Evolutionary conservation across 2,329 filamentous ascomycete species (phyloP).

Genomic region (Paraphaeosphaeria sporulosa): DNA sequence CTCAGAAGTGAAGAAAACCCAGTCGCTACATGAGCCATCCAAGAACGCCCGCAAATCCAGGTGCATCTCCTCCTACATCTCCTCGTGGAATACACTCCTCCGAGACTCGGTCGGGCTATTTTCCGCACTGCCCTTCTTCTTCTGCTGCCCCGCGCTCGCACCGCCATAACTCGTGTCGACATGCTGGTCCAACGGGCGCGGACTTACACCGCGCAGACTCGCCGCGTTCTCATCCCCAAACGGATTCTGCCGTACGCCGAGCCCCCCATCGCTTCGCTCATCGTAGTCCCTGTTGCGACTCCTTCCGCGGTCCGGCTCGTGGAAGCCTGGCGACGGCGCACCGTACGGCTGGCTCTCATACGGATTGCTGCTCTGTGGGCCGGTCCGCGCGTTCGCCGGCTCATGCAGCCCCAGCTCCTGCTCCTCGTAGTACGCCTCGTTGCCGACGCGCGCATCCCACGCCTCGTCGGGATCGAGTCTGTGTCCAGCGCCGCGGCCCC

Average conservation of each 20-base stretch:
- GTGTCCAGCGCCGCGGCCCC: conserved; percentile 57
- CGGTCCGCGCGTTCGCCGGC: conserved; percentile 31
- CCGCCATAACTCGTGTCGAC: conserved; percentile 52
- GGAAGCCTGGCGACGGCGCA: conserved; percentile 33
- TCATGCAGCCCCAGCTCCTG: conserved; percentile 71
- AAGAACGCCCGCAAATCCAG: conserved; percentile 2
- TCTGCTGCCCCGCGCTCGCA: conserved; percentile 50
- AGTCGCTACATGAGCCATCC: conserved; percentile 4
- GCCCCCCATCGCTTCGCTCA: conserved; percentile 42
- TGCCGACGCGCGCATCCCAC: conserved; percentile 82
- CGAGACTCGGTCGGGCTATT: conserved; percentile 70
- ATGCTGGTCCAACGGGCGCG: conserved; percentile 68
- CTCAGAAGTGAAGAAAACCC: conserved; percentile 6
- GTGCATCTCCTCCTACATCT: conserved; percentile 58
- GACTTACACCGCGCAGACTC: conserved; percentile 74
- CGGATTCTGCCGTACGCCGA: conserved; percentile 35
- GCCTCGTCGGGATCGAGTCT: conserved; percentile 83
- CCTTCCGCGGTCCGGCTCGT: conserved; percentile 51
- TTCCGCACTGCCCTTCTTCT: conserved; percentile 48
- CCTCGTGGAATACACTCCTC: conserved; percentile 74
- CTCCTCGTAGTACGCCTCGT: conserved; percentile 81
- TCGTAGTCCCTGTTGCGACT: conserved; percentile 59
- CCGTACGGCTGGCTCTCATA: conserved; percentile 32
- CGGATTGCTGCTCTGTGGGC: conserved; percentile 38
- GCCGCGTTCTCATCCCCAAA: conserved; percentile 54